Evolutionary conservation across 306 rosid species (phyloP).

Genomic region (Fagus crenata): DNA sequence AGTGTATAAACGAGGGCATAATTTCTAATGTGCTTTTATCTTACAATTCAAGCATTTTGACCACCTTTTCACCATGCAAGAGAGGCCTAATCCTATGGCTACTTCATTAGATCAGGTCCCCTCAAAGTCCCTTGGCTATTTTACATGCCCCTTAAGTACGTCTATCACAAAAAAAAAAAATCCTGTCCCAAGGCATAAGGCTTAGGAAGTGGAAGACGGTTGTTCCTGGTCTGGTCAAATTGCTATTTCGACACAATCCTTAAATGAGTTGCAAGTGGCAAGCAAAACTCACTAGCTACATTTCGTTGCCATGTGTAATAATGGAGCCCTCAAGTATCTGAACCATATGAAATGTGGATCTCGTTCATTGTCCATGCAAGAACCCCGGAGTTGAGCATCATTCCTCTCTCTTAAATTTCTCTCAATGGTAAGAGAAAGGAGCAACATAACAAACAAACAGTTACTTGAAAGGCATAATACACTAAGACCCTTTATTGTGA

Average conservation of each 20-base stretch:
- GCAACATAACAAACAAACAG: conserved; percentile 21
- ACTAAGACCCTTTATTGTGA: conserved; percentile 11
- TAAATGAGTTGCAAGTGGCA: conserved; percentile 13
- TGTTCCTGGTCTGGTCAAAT: conserved; percentile 44
- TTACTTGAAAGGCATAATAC: conserved; percentile 19
- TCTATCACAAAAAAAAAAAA: not conserved
- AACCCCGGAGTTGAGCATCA: conserved; percentile 42
- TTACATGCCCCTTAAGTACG: not conserved
- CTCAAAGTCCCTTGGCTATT: not conserved
- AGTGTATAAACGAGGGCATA: too few species aligned
- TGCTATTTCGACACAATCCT: conserved; percentile 27
- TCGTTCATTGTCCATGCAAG: conserved; percentile 38
- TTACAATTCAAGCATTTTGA: too few species aligned
- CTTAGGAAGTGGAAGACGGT: conserved; percentile 19
- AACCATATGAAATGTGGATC: conserved; percentile 27
- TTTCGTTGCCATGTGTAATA: conserved; percentile 39
- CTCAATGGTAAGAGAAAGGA: conserved; percentile 19
- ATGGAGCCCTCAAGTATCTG: conserved; percentile 37
- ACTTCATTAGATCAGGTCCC: not conserved
- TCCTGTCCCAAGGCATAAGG: conserved; percentile 14
- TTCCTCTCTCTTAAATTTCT: conserved; percentile 28
- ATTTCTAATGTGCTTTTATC: too few species aligned
- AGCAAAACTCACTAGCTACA: conserved; percentile 10
- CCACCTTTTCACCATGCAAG: too few species aligned
- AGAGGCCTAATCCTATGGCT: not conserved